Base-by-base conservation (phyloP, 2,329 filamentous ascomycete genomes). In the Ophiocordyceps camponoti-rufipedis region DNA sequence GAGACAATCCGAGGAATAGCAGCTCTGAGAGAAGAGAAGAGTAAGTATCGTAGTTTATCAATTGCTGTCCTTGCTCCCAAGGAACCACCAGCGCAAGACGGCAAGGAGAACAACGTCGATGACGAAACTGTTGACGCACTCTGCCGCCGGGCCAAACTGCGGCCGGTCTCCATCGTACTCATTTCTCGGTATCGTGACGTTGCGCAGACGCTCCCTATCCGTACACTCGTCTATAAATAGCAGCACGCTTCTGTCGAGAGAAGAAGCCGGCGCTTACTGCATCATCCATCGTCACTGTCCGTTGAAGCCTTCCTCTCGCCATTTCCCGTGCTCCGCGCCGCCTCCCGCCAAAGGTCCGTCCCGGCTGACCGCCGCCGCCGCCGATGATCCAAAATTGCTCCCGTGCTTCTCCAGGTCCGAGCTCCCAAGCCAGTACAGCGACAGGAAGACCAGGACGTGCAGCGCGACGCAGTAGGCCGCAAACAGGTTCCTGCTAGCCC, bases 401-500 rank as follows among this genome's bases (percentile, higher is more conserved):
- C 72, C 71, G 56, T 81, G 75, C 53, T 71, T 59, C 57, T 80
- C 79, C 32, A 78, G 71, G 54, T 85, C 77, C 29, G 70, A 67
- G 4, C 76, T 75, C 48, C 85, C 85, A 57, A 87, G 78, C 75
- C 80, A 88, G 63, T 89, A 96, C 49, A 96, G 67, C 62, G 86
- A 82, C 53, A 82, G 70, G 57, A 98, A 91, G 2, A 96, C 80
- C 43, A 98, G 65, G 41, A 95, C 57, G 66, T 98, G 91, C 52
- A 98, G 70, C 32, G 80, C 85, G 33, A 95, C 68, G 61, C 89
- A 93, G 62, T 98, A 98, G 11, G 76, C 79, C 0, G 88, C 91
- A 63, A 98, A 98, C 48, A 98, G 61, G 60, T 96, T 98, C 51
- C 93, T 75, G 65, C 87, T 95, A 28, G 82, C 85, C 49, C 91